Evolutionary conservation across 2,329 filamentous ascomycete genomes (phyloP).

Genomic region (Pseudopyricularia cyperi): DNA sequence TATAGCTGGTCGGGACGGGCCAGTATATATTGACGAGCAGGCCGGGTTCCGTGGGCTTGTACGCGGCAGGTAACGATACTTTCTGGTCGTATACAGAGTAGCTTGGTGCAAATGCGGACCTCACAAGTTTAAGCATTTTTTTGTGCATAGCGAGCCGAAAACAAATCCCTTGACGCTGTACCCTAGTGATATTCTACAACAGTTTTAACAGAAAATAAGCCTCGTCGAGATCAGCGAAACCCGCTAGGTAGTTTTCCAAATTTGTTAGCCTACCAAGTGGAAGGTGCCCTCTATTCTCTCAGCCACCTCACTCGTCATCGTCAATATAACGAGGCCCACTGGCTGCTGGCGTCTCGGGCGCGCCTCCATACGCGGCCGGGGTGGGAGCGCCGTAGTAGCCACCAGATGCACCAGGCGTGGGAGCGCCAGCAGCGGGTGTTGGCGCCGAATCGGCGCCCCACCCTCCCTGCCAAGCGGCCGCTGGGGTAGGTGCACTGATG

Average conservation of each 20-base stretch:
- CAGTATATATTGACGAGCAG: slow-evolving; percentile 26
- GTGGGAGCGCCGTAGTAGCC: slow-evolving; percentile 48
- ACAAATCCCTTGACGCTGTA: not conserved
- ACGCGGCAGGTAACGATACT: slow-evolving; percentile 17
- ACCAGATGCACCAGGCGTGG: slow-evolving; percentile 55
- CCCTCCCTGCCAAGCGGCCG: slow-evolving; percentile 45
- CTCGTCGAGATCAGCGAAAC: not conserved
- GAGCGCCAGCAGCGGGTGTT: slow-evolving; percentile 51
- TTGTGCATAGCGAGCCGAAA: not conserved
- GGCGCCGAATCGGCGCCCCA: slow-evolving; percentile 52
- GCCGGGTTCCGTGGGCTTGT: slow-evolving; percentile 15
- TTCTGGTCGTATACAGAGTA: too few species aligned
- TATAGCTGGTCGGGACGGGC: slow-evolving; percentile 23
- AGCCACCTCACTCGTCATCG: slow-evolving; percentile 24
- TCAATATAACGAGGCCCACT: slow-evolving; percentile 42
- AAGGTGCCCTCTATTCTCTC: not conserved
- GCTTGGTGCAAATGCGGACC: too few species aligned
- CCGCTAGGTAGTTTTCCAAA: not conserved
- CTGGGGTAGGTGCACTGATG: slow-evolving; percentile 55
- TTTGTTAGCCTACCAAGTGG: not conserved
- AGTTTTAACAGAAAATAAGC: not conserved
- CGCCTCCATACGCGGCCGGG: slow-evolving; percentile 45
- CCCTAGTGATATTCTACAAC: not conserved
- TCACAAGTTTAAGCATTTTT: too few species aligned
- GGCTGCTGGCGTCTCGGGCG: slow-evolving; percentile 48